Percentiles rank a stretch among this genome's conserved stretches.
Conservation (phyloP, 2,329 filamentous ascomycete genomes). For the Dothistroma septosporum region DNA sequence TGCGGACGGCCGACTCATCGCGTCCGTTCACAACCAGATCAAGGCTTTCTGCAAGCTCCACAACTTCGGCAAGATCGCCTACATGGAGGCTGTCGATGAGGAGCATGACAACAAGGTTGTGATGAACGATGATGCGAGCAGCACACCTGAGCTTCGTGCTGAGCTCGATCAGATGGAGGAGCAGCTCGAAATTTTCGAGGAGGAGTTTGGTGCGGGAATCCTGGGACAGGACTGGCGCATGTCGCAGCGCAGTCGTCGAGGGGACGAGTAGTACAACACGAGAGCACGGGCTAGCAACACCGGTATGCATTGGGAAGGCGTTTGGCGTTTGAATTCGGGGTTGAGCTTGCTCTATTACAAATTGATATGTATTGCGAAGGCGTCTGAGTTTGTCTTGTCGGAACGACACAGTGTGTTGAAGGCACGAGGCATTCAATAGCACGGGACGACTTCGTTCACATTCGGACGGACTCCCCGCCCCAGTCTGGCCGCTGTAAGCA, state of each 20-base stretch:
- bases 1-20: not conserved
- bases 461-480: too few species aligned
- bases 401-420: not conserved
- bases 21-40: not conserved
- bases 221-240: not conserved
- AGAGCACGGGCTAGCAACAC: not conserved
- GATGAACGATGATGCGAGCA: not conserved
- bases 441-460: not conserved
- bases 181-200: not conserved
- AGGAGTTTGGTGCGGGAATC: not conserved
- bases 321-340: too few species aligned
- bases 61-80: not conserved
- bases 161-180: not conserved
- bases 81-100: not conserved
- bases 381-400: not conserved
- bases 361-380: not conserved
- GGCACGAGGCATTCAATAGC: not conserved
- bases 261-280: not conserved
- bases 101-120: not conserved
- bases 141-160: not conserved
- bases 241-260: not conserved
- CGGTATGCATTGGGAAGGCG: not conserved
- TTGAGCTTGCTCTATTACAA: too few species aligned
- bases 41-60: not conserved
- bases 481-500: too few species aligned